Conservation (phyloP, 768 basidiomycete genomes). For the Pleurotus djamor region DNA sequence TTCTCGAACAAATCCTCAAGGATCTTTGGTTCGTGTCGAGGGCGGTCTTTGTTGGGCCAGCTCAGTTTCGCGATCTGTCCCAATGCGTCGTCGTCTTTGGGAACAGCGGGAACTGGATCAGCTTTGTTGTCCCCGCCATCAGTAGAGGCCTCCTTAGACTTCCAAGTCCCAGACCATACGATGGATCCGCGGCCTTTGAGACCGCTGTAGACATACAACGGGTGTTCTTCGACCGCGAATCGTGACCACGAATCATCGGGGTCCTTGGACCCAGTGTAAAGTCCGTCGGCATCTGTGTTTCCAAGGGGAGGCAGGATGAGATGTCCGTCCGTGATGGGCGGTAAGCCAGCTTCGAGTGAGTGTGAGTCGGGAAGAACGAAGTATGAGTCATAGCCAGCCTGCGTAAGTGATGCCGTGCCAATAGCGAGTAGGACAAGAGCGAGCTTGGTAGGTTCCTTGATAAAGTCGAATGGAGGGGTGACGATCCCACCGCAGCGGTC, state of each 20-base stretch:
- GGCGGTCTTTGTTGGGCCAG: too few species aligned
- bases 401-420: background rate
- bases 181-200: conserved; percentile 16
- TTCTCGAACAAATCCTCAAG: too few species aligned
- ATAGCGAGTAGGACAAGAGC: conserved; percentile 13
- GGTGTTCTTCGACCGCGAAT: background rate
- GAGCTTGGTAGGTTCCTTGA: conserved; percentile 11
- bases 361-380: conserved; percentile 5
- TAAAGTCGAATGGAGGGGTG: conserved; percentile 16
- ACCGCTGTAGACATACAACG: conserved; percentile 9
- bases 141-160: too few species aligned
- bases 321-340: background rate
- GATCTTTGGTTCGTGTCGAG: too few species aligned
- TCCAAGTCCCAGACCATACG: too few species aligned
- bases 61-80: too few species aligned
- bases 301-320: background rate
- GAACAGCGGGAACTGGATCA: too few species aligned
- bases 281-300: background rate
- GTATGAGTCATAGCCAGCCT: conserved; percentile 15
- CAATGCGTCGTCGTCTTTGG: too few species aligned
- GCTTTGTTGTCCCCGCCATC: too few species aligned
- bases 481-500: conserved; percentile 20
- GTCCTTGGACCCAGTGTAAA: background rate
- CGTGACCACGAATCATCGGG: background rate
- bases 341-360: background rate